A percentile compares a stretch with the other conserved stretches of the same genome.
Evolutionary conservation across 768 basidiomycete species (phyloP).

Genomic region (Podaxis mareebaensis): DNA sequence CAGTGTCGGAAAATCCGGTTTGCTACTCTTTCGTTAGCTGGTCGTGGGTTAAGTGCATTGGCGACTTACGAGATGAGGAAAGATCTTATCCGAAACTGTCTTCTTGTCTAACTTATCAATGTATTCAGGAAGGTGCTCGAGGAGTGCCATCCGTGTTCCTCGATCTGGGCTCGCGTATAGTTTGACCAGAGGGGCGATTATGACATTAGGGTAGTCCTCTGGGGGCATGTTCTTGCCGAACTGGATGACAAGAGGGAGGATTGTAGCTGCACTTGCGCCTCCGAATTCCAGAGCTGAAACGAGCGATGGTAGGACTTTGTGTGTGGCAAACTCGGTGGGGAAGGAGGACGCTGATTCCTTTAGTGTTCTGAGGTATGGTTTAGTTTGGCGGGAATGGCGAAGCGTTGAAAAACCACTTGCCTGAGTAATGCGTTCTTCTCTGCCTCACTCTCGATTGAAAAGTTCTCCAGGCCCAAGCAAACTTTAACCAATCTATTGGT

Average conservation of each 20-base stretch:
- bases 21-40: constrained; percentile 50
- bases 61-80: constrained; percentile 81
- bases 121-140: constrained; percentile 84
- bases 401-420: constrained; percentile 35
- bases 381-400: not conserved
- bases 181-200: constrained; percentile 80
- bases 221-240: constrained; percentile 72
- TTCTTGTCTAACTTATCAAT: constrained; percentile 86
- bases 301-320: constrained; percentile 87
- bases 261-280: constrained; percentile 70
- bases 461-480: constrained; percentile 83
- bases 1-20: constrained; percentile 94
- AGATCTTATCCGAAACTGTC: constrained; percentile 83
- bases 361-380: constrained; percentile 53
- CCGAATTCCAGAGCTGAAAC: constrained; percentile 77
- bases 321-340: constrained; percentile 81
- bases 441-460: constrained; percentile 74
- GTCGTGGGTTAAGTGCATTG: not conserved
- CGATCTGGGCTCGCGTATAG: constrained; percentile 89
- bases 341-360: constrained; percentile 80
- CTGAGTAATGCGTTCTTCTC: constrained; percentile 77
- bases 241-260: constrained; percentile 83
- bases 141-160: constrained; percentile 89
- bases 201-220: constrained; percentile 65
- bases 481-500: constrained; percentile 83